Base-by-base conservation (phyloP, 1,139 yeast species). In the Kodamaea plutei region DNA sequence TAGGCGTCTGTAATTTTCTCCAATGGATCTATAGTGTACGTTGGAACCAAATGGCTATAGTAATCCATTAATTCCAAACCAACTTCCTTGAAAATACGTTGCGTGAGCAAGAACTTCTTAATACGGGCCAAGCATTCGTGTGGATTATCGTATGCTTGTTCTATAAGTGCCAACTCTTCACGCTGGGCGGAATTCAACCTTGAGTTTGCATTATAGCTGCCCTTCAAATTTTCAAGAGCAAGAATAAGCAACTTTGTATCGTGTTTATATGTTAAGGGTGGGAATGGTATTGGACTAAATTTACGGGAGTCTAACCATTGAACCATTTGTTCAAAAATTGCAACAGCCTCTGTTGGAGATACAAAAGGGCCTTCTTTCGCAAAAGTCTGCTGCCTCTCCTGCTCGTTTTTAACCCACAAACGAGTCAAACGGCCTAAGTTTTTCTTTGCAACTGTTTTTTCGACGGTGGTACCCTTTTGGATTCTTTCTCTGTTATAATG, bases 1-100 rank as follows among this genome's bases (percentile, higher is more conserved):
- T 91, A 93, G 0, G 97, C 96, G 61, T 93, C 99, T 0, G 96
- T 88, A 35, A 93, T 87, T 52, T 89, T 91, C 53, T 93, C 99
- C 30, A 88, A 61, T 0, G 97, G 96, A 51, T 89, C 97, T 13
- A 91, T 73, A 7, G 83, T 73, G 50, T 85, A 89, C 1, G 89
- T 89, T 0, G 98, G 98, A 0, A 82, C 73, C 28, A 89, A 68
- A 47, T 82, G 84, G 38, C 83, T 83, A 50, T 85, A 88, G 45
- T 85, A 79, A 50, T 93, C 99, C 81, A 84, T 80, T 94, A 93
- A 83, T 34, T 88, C 93, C 24, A 93, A 54, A 1, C 82, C 80
- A 3, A 82, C 88, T 40, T 93, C 96, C 50, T 88, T 89, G 61
- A 91, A 93, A 8, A 87, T 93, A 39, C 98, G 69, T 54, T 89